Conservation (phyloP, 352 stramenopile species). For the Pythium sukuiense region DNA sequence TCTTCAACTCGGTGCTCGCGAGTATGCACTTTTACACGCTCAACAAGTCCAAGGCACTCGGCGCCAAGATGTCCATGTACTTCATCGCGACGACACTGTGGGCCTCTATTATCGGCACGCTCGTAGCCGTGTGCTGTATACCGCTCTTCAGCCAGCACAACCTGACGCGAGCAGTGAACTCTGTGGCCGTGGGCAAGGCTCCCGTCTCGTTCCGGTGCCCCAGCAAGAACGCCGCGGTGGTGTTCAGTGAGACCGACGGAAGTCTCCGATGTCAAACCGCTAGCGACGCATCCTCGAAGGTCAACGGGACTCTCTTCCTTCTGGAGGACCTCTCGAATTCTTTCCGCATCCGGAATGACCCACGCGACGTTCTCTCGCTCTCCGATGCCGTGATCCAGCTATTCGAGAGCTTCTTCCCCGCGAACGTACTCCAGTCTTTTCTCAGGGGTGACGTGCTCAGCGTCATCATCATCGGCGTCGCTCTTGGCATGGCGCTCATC, state of each 20-base stretch:
- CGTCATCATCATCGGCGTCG: constrained; percentile 25
- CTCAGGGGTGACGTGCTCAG: constrained; percentile 23
- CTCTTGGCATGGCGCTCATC: constrained; percentile 28
- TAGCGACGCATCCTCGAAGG: neutral
- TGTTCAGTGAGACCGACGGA: constrained; percentile 41
- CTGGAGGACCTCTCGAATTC: constrained; percentile 41
- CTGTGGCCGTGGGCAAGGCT: constrained; percentile 19
- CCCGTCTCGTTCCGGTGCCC: constrained; percentile 29
- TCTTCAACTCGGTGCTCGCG: constrained; percentile 44
- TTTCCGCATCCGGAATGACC: constrained; percentile 27
- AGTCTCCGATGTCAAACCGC: constrained; percentile 21
- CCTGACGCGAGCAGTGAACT: constrained; percentile 14
- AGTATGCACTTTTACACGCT: constrained; percentile 45
- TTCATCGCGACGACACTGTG: constrained; percentile 44
- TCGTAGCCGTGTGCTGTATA: constrained; percentile 43
- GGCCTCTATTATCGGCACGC: constrained; percentile 45
- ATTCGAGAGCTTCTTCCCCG: constrained; percentile 26
- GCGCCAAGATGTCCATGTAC: constrained; percentile 29
- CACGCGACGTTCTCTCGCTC: constrained; percentile 9
- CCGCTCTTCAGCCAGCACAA: constrained; percentile 31
- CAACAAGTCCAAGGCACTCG: constrained; percentile 39
- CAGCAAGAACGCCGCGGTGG: constrained; percentile 24
- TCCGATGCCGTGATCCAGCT: constrained; percentile 8
- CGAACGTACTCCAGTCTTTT: constrained; percentile 18
- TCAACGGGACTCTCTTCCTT: constrained; percentile 48